These are phyloP conservation scores for Penicillium steckii DNA, from an alignment of 495 filamentous ascomycete genomes.

Conservation along the genomic window DNA sequence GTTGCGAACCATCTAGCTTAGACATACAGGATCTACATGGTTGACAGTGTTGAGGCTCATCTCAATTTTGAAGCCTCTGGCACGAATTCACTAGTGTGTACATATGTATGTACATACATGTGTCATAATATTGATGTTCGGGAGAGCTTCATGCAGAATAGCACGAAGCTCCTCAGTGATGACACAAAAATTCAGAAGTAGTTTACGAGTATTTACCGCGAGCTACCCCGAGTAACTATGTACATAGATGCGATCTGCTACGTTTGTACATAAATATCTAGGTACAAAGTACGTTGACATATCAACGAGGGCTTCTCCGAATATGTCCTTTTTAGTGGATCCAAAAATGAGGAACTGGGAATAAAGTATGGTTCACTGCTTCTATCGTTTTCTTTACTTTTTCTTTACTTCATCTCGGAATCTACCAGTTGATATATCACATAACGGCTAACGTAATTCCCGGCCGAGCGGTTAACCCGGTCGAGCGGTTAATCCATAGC, in stretches of 20 bases:
- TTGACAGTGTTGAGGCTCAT: too few species aligned
- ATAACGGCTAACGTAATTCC: too few species aligned
- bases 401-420: neutral
- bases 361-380: neutral
- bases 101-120: neutral
- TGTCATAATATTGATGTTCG: too few species aligned
- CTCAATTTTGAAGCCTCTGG: too few species aligned
- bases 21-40: too few species aligned
- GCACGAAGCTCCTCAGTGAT: neutral
- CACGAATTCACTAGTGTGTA: too few species aligned
- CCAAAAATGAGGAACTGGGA: neutral
- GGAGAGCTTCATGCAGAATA: too few species aligned
- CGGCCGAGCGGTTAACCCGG: too few species aligned
- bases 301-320: neutral
- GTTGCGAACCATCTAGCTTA: too few species aligned
- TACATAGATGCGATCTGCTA: neutral
- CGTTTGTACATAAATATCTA: neutral
- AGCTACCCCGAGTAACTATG: too few species aligned
- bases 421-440: conserved; percentile 2
- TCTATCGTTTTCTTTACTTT: too few species aligned
- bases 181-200: neutral
- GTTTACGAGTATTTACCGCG: neutral
- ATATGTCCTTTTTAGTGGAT: neutral
- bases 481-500: too few species aligned
- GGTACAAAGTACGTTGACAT: neutral